A percentile compares a stretch with the other conserved stretches of the same genome.
These are phyloP conservation scores for Phytophthora vignae DNA, from an alignment of 352 stramenopile species.

Conservation along the genomic window DNA sequence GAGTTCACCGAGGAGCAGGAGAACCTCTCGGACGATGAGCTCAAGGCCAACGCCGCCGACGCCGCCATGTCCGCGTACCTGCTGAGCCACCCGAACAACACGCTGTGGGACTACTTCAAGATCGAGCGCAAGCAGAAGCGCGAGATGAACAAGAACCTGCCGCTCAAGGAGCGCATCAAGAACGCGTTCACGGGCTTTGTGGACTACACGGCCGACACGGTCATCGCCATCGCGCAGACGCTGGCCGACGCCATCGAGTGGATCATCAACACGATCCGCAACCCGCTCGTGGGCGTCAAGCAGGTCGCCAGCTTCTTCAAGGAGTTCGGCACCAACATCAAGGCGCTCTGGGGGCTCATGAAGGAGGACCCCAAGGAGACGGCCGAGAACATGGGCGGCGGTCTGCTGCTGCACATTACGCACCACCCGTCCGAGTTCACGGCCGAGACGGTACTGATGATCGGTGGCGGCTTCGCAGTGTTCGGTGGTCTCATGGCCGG, in stretches of 20 bases:
- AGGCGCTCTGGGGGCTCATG: conserved; percentile 26
- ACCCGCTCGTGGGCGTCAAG: conserved; percentile 17
- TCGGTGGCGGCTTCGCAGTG: conserved; percentile 23
- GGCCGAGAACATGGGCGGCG: conserved; percentile 9
- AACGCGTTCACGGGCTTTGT: conserved; percentile 1
- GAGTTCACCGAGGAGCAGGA: conserved; percentile 31
- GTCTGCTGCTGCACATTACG: conserved; percentile 31
- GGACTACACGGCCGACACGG: conserved; percentile 21
- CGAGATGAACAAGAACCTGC: conserved; percentile 20
- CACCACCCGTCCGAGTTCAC: conserved; percentile 39
- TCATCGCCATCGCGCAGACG: conserved; percentile 10
- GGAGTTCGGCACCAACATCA: conserved; percentile 25
- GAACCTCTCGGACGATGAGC: conserved; percentile 19
- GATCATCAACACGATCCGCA: conserved; percentile 24
- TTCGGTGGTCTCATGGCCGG: conserved; percentile 30
- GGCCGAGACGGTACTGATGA: conserved; percentile 27
- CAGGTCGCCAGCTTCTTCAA: conserved; percentile 21
- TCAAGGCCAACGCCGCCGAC: conserved; percentile 33
- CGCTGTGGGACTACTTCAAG: conserved; percentile 35
- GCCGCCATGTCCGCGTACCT: conserved; percentile 31
- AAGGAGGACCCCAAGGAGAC: conserved; percentile 32
- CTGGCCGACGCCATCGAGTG: conserved; percentile 20
- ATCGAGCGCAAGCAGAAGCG: conserved; percentile 25
- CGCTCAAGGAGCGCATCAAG: conserved; percentile 13
- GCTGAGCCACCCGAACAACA: conserved; percentile 34